These are phyloP conservation scores for Leonotis leonurus DNA, from an alignment of 257 asterid species.

Conservation along the genomic window DNA sequence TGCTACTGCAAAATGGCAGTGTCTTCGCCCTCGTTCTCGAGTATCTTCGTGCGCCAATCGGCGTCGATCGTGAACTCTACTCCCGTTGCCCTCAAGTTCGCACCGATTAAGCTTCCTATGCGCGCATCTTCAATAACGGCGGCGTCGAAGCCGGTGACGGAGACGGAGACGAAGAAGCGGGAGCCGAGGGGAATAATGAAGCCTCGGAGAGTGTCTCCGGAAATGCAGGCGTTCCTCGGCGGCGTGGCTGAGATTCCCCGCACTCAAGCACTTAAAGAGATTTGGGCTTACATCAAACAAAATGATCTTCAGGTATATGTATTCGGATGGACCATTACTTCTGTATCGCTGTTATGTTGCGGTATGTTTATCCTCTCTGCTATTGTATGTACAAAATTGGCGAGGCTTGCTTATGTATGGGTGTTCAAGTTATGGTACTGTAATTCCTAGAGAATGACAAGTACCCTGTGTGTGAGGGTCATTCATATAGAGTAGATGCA, in stretches of 20 bases:
- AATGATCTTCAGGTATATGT: conserved; percentile 66
- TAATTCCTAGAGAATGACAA: no score
- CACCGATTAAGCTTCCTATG: conserved; percentile 18
- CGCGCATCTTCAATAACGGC: conserved; percentile 31
- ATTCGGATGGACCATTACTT: background rate
- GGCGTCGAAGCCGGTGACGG: conserved; percentile 55
- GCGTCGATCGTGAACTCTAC: conserved; percentile 31
- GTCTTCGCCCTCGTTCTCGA: conserved; percentile 34
- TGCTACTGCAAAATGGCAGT: conserved; percentile 53
- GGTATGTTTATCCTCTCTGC: background rate
- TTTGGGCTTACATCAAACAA: conserved; percentile 77
- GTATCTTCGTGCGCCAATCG: conserved; percentile 27
- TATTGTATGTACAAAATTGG: no score
- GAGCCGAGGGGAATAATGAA: conserved; percentile 80
- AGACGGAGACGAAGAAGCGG: conserved; percentile 62
- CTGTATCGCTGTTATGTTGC: background rate
- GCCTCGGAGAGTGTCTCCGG: conserved; percentile 74
- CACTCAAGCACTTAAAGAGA: conserved; percentile 62
- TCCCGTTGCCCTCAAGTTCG: conserved; percentile 13
- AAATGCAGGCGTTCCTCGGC: conserved; percentile 81
- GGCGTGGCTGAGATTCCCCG: conserved; percentile 79
- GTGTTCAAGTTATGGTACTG: background rate
- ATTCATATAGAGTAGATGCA: no score
- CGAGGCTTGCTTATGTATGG: background rate
- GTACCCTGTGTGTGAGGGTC: no score